phyloP scores from a whole-genome alignment of 1,284 basidiomycete genomes.

The Sparassis latifolia region DNA sequence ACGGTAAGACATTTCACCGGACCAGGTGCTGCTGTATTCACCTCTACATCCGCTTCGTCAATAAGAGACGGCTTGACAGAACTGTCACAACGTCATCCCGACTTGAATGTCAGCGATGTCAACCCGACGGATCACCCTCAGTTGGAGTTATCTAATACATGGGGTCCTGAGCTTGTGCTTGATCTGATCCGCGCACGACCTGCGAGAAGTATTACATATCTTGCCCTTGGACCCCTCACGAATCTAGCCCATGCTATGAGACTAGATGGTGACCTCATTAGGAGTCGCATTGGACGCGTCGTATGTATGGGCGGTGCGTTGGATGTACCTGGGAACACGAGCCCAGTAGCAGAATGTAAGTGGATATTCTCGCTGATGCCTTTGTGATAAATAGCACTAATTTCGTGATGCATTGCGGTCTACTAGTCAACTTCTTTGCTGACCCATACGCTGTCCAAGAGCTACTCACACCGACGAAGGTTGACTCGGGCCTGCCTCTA shows the following conservation, averaged over 20 bases:
- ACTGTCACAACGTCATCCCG: conserved; percentile 69
- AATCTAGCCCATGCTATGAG: conserved; percentile 73
- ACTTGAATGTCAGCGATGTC: conserved; percentile 46
- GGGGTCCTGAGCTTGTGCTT: conserved; percentile 61
- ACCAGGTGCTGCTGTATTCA: background rate
- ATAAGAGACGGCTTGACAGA: conserved; percentile 75
- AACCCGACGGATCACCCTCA: conserved; percentile 34
- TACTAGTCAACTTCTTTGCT: conserved; percentile 86
- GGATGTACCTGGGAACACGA: conserved; percentile 90
- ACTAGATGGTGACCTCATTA: conserved; percentile 47
- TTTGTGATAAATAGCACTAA: background rate
- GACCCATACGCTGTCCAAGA: conserved; percentile 84
- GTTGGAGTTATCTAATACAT: conserved; percentile 42
- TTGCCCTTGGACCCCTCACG: conserved; percentile 86
- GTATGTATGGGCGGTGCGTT: conserved; percentile 96
- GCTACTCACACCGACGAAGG: conserved; percentile 38
- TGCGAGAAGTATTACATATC: conserved; percentile 68
- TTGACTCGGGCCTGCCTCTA: conserved; percentile 42
- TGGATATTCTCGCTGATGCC: conserved; percentile 58
- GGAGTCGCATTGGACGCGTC: conserved; percentile 63
- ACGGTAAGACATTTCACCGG: conserved; percentile 33
- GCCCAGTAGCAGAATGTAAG: conserved; percentile 75
- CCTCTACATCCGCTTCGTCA: background rate
- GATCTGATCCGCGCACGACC: conserved; percentile 58
- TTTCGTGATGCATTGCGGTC: no score